A percentile compares a stretch with the other conserved stretches of the same genome.
phyloP scores from a whole-genome alignment of 2,329 filamentous ascomycete species.

The Aspergillus hortae region DNA sequence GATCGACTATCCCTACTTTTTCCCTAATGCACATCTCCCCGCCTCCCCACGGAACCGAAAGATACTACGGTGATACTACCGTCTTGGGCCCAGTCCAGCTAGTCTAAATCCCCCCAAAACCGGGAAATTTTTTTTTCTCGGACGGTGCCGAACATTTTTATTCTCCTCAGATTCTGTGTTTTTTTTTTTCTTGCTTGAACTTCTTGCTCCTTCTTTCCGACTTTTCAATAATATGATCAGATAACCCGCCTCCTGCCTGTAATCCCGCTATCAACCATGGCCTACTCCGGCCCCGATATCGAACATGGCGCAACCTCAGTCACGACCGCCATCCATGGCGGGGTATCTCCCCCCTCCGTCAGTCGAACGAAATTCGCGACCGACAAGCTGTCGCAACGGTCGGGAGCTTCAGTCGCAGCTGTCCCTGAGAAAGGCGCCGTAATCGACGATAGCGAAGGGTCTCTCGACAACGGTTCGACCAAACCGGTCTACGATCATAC shows the following conservation, averaged over 20 bases:
- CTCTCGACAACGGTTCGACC: conserved; percentile 21
- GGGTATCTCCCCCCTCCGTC: conserved; percentile 9
- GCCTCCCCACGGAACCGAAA: no score
- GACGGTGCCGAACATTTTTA: neutral
- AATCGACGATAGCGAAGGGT: conserved; percentile 16
- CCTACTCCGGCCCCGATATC: conserved; percentile 7
- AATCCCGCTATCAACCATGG: conserved; percentile 11
- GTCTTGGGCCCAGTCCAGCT: neutral
- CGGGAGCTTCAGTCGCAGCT: conserved; percentile 3
- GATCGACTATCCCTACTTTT: no score
- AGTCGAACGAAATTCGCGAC: conserved; percentile 10
- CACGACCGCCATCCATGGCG: conserved; percentile 14
- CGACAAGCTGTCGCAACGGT: conserved; percentile 11
- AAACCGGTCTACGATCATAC: conserved; percentile 30
- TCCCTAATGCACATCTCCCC: no score
- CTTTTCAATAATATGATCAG: neutral
- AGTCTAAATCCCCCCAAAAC: neutral
- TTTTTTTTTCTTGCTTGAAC: neutral
- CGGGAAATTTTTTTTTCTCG: conserved; percentile 4
- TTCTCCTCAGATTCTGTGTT: neutral
- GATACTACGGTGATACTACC: neutral
- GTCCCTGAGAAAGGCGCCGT: conserved; percentile 16
- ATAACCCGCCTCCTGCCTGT: neutral
- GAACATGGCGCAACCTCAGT: conserved; percentile 12
- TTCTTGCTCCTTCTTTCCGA: neutral